These are phyloP conservation scores for Wickerhamomyces chaumierensis DNA, from an alignment of 805 yeast genomes.

Conservation along the genomic window DNA sequence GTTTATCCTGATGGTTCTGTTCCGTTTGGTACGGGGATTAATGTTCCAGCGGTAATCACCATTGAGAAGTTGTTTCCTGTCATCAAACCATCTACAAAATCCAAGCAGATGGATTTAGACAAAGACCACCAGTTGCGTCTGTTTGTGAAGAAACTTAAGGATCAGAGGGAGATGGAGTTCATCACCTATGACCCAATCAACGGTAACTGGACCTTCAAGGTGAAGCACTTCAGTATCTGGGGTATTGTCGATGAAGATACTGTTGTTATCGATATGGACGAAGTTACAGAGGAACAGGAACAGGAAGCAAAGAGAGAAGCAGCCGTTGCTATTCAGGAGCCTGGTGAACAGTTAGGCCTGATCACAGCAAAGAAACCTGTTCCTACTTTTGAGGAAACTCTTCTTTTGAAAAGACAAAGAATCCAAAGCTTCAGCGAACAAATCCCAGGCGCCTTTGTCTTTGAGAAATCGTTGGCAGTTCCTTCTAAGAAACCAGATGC, in stretches of 20 bases:
- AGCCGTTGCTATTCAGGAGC: no score
- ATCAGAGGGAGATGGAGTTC: slow-evolving; percentile 61
- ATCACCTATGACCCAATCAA: slow-evolving; percentile 68
- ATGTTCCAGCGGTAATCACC: slow-evolving; percentile 68
- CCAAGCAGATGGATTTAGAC: no score
- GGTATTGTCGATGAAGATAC: slow-evolving; percentile 67
- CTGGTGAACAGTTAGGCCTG: no score
- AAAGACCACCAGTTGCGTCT: slow-evolving; percentile 30
- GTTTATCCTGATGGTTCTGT: slow-evolving; percentile 64
- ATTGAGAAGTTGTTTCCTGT: slow-evolving; percentile 50
- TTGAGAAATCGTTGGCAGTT: no score
- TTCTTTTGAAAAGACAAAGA: slow-evolving; percentile 23
- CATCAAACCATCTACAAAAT: slow-evolving; percentile 5
- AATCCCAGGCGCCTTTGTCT: slow-evolving; percentile 19
- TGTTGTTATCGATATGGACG: slow-evolving; percentile 41
- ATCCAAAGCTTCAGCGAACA: slow-evolving; percentile 9
- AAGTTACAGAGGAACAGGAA: slow-evolving; percentile 13
- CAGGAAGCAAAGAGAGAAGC: no score
- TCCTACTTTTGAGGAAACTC: slow-evolving; percentile 11
- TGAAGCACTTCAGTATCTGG: slow-evolving; percentile 91
- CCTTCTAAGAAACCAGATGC: no score
- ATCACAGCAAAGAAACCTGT: no score
- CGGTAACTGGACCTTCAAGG: slow-evolving; percentile 71
- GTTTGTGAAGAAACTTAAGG: slow-evolving; percentile 39
- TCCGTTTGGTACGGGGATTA: slow-evolving; percentile 54